phyloP scores from a whole-genome alignment of 352 stramenopile species.

The Globisporangium viniferum region DNA sequence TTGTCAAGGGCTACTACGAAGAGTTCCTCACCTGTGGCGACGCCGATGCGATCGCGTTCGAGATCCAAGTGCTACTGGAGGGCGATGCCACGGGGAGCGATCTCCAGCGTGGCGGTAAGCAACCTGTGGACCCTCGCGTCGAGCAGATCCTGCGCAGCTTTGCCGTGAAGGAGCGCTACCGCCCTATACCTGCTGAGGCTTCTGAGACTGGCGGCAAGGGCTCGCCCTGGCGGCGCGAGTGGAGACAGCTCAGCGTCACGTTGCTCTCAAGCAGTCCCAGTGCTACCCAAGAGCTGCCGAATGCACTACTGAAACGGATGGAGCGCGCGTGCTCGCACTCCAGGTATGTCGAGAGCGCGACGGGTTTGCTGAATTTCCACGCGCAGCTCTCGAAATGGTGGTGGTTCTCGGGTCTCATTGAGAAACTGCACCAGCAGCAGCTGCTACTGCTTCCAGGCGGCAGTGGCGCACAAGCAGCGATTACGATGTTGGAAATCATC shows the following conservation, averaged over 20 bases:
- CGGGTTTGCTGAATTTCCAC: constrained; percentile 26
- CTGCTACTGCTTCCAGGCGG: constrained; percentile 1
- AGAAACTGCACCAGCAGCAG: constrained; percentile 26
- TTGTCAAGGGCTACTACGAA: constrained; percentile 38
- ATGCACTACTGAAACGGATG: constrained; percentile 28
- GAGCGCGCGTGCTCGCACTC: constrained; percentile 43
- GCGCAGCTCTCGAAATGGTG: constrained; percentile 47
- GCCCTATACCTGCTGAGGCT: constrained; percentile 16
- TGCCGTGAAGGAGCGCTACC: constrained; percentile 27
- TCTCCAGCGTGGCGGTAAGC: constrained; percentile 6
- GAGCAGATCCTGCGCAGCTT: constrained; percentile 43
- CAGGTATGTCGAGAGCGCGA: constrained; percentile 34
- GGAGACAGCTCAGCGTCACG: constrained; percentile 51
- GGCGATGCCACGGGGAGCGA: too few species aligned
- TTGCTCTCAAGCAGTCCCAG: constrained; percentile 12
- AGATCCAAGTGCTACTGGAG: constrained; percentile 23
- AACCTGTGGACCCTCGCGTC: constrained; percentile 14
- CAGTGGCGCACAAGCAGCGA: constrained; percentile 6
- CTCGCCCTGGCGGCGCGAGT: constrained; percentile 52
- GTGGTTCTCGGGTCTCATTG: constrained; percentile 38
- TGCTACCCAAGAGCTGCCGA: constrained; percentile 4
- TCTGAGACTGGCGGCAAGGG: not conserved
- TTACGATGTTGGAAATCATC: constrained; percentile 32
- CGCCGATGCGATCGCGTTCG: constrained; percentile 42
- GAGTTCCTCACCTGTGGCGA: constrained; percentile 40